Conservation (phyloP, 371 early-diverging fungal genomes). For the Dichotomocladium elegans region DNA sequence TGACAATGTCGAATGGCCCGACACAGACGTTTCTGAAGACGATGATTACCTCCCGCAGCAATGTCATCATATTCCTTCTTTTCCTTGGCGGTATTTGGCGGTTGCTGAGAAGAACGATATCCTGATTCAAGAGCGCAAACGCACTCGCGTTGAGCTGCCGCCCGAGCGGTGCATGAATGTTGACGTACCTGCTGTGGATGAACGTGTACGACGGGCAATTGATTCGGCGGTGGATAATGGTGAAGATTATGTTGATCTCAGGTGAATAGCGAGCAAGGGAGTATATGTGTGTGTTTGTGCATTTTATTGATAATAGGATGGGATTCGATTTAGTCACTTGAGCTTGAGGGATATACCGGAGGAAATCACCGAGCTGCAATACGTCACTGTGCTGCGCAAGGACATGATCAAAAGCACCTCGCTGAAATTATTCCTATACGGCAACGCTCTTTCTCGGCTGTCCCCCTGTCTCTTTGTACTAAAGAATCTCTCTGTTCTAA, state of each 20-base stretch:
- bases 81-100: slow-evolving; percentile 4
- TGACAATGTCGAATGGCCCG: slow-evolving; percentile 29
- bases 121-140: slow-evolving; percentile 1
- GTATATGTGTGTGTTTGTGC: neutral
- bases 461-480: slow-evolving; percentile 42
- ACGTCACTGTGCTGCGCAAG: slow-evolving; percentile 46
- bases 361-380: slow-evolving; percentile 48
- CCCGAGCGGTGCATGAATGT: neutral
- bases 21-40: slow-evolving; percentile 40
- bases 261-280: slow-evolving; percentile 25
- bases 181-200: slow-evolving; percentile 4
- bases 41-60: slow-evolving; percentile 38
- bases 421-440: slow-evolving; percentile 49
- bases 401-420: slow-evolving; percentile 41
- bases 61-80: slow-evolving; percentile 9
- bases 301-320: neutral
- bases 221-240: slow-evolving; percentile 54
- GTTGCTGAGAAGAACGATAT: neutral
- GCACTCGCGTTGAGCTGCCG: neutral
- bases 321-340: slow-evolving; percentile 27
- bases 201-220: slow-evolving; percentile 43
- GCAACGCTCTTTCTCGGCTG: slow-evolving; percentile 34
- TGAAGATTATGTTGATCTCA: slow-evolving; percentile 46
- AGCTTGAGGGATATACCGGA: slow-evolving; percentile 48
- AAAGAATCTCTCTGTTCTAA: slow-evolving; percentile 51